Evolutionary conservation across 2,329 filamentous ascomycete genomes (phyloP).

Genomic region (Cladophialophora bantiana): DNA sequence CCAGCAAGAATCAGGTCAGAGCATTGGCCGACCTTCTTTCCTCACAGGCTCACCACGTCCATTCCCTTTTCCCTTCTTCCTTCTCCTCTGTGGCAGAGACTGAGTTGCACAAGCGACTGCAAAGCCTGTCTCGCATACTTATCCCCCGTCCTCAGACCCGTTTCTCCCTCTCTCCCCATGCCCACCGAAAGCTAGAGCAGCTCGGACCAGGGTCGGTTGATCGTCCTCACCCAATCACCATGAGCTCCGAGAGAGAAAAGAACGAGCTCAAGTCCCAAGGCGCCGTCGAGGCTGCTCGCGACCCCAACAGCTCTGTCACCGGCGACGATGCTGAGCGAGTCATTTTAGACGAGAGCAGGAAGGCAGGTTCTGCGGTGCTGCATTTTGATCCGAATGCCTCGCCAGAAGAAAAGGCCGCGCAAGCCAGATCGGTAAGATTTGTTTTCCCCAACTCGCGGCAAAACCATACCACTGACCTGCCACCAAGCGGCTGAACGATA

Average conservation of each 20-base stretch:
- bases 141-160: constrained; percentile 8
- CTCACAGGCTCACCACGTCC: constrained; percentile 11
- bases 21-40: not conserved
- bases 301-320: constrained; percentile 72
- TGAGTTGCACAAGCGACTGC: constrained; percentile 15
- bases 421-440: constrained; percentile 70
- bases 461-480: constrained; percentile 24
- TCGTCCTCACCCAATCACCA: constrained; percentile 22
- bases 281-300: constrained; percentile 75
- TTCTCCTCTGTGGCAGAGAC: not conserved
- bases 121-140: not conserved
- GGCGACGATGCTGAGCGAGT: constrained; percentile 75
- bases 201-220: constrained; percentile 24
- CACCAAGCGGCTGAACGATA: constrained; percentile 58
- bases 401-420: constrained; percentile 81
- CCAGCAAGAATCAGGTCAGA: constrained; percentile 2
- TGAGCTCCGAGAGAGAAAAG: constrained; percentile 33
- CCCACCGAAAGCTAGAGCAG: constrained; percentile 12
- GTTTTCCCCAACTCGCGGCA: not conserved
- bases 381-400: constrained; percentile 86
- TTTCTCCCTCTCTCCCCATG: constrained; percentile 27
- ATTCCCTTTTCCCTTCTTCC: constrained; percentile 1
- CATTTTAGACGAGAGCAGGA: constrained; percentile 77
- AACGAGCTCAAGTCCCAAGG: constrained; percentile 81
- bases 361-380: constrained; percentile 80